Base-by-base conservation (phyloP, 2,329 filamentous ascomycete species). In the Trichophaea hybrida region DNA sequence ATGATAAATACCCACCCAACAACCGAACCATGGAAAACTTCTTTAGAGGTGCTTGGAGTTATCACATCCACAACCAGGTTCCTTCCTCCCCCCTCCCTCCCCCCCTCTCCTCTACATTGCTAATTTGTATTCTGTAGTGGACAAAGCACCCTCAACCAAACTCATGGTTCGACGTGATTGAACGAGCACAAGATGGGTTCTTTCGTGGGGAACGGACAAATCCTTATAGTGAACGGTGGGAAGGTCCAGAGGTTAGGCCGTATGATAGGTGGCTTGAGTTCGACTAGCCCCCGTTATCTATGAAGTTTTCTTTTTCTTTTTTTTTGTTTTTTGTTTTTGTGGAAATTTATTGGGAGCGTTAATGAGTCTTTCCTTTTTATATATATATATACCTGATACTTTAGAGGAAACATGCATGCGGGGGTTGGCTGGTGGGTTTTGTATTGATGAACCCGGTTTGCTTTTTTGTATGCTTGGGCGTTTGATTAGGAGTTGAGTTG, bases 11-110 rank as follows among this genome's bases (percentile, higher is more conserved):
- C 66, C 76, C 77, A 15, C 76, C 76, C n/a, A 79, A 76, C 62
- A 80, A 80, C 65, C 73, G 78, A 43, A 79, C 76, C 0, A 59
- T 80, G 52, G 75, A 78, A 66, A 76, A 79, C 65, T 80, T 80
- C 69, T 79, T 80, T 70, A 72, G 74, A 5, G 78, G 78, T 1
- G 75, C 76, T 24, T 80, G 76, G 76, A 79, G 76, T 33, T 80
- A 80, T 67, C 78, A 80, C 67, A 75, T 79, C 61, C 77, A 80
- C 66, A 80, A 80, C 63, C 77, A 78, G 71, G 76, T 78, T 69
- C 69, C 74, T 69, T 2, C 24, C n/a, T n/a, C 15, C 32, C 17
- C 33, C 12, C 46, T 12, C 40, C 32, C 56, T 10, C 12, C 17
- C 24, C 24, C 17, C 13, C 46, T 63, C 32, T 44, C 32, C 6